Base-by-base conservation (phyloP, 176 grass and related monocot genomes). In the Puya raimondii region DNA sequence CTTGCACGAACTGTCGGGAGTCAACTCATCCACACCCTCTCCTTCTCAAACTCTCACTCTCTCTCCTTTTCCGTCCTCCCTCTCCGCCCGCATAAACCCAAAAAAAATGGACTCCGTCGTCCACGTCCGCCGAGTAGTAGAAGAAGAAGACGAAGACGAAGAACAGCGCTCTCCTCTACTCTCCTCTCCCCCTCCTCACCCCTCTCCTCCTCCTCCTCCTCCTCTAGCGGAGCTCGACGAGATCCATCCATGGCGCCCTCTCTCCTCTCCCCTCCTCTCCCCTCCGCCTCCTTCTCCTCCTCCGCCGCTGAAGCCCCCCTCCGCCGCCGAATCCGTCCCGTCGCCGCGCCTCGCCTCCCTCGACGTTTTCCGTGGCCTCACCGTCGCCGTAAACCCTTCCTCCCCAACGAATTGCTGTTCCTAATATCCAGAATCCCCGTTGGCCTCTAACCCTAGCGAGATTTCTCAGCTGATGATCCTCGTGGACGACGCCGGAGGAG, bases 281-380 rank as follows among this genome's bases (percentile, higher is more conserved):
- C 58, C 23, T 20, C 70, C 73, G 10, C 50, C 53, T 18, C 66
- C 47, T 16, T 70, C 66, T 10, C 10, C 33, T 4, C 59, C 64
- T 1, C 53, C 53, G 53, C 81, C 66, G 23, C 47, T 64, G 50
- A 69, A 66, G 66, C 75, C 72, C 5, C 4, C 33, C 33, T 42
- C 33, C 33, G 33, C 33, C 33, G 33, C 79, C 68, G 78, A 92
- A 80, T 75, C 33, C 79, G 26, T 16, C 42, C 49, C 49, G n/a
- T 51, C 47, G 57, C 84, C 5, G 58, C 79, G 93, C 29, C 79
- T 97, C 63, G 86, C 70, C 53, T 89, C 93, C 11, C 86, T 92
- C 71, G 89, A 97, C 27, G 89, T 97, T 12, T 97, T 97, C 85
- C 93, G 93, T 65, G 93, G 89, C 65, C 79, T 97, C 70, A 97